These are phyloP conservation scores for Hypholoma fasciculare DNA, from an alignment of 768 basidiomycete species.

Conservation along the genomic window DNA sequence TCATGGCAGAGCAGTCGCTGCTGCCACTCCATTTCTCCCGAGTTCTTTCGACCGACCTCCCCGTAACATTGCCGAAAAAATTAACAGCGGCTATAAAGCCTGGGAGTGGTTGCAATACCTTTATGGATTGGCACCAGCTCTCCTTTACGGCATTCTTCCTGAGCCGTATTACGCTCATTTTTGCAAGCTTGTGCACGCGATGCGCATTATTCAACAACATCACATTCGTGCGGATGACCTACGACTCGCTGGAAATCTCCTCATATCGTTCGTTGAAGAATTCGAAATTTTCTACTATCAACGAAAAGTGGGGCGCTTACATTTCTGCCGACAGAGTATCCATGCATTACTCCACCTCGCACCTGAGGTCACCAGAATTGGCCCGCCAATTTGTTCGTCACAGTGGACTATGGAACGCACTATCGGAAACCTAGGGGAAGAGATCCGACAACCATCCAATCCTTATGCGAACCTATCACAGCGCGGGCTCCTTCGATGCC, in stretches of 20 bases:
- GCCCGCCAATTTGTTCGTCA: slow-evolving; percentile 12
- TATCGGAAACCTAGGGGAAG: slow-evolving; percentile 25
- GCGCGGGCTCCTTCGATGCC: slow-evolving; percentile 13
- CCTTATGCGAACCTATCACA: slow-evolving; percentile 28
- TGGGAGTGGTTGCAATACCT: slow-evolving; percentile 28
- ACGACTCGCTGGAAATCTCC: neutral
- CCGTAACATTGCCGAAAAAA: slow-evolving; percentile 24
- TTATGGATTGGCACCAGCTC: slow-evolving; percentile 21
- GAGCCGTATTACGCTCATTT: neutral
- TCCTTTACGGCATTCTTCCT: slow-evolving; percentile 25
- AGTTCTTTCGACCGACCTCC: slow-evolving; percentile 41
- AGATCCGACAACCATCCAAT: slow-evolving; percentile 26
- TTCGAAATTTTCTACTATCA: slow-evolving; percentile 36
- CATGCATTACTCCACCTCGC: slow-evolving; percentile 28
- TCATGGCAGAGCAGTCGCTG: slow-evolving; percentile 33
- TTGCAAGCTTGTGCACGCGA: slow-evolving; percentile 27
- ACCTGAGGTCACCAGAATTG: slow-evolving; percentile 23
- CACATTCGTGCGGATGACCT: slow-evolving; percentile 2
- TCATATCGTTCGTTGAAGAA: slow-evolving; percentile 23
- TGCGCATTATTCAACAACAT: slow-evolving; percentile 24
- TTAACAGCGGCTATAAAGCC: slow-evolving; percentile 31
- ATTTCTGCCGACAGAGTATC: slow-evolving; percentile 32
- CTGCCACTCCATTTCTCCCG: slow-evolving; percentile 31
- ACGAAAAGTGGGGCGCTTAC: slow-evolving; percentile 24
- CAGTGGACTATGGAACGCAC: slow-evolving; percentile 32